Conservation (phyloP, 2,329 filamentous ascomycete species). For the Pseudocercospora cruenta region DNA sequence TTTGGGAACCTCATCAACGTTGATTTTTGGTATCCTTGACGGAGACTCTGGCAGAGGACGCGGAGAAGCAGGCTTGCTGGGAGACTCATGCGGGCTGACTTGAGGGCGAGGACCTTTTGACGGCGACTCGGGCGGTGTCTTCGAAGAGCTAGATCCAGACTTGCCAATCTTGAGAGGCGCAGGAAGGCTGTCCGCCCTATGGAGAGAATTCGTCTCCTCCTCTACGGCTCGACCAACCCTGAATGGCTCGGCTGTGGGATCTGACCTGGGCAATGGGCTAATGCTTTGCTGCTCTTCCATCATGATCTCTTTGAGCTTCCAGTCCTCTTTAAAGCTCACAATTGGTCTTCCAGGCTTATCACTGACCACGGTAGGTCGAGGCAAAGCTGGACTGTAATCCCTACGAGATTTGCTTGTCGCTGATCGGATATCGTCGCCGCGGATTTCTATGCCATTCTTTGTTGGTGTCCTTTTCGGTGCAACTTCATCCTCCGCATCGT, state of each 20-base stretch:
- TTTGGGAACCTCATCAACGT: slow-evolving; percentile 21
- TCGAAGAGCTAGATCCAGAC: neutral
- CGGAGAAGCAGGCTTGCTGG: slow-evolving; percentile 5
- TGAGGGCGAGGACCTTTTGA: slow-evolving; percentile 6
- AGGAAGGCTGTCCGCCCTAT: slow-evolving; percentile 1
- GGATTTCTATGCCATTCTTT: slow-evolving; percentile 52
- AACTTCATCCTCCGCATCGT: slow-evolving; percentile 58
- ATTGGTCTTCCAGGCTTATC: slow-evolving; percentile 89
- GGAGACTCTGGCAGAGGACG: slow-evolving; percentile 14
- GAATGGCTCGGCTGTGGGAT: neutral
- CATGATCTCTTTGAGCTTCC: slow-evolving; percentile 76
- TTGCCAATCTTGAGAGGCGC: neutral
- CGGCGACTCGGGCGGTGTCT: neutral
- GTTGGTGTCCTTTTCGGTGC: slow-evolving; percentile 44
- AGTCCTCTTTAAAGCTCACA: slow-evolving; percentile 91
- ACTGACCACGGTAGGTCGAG: slow-evolving; percentile 87
- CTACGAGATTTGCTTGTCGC: slow-evolving; percentile 88
- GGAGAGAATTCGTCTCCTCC: neutral
- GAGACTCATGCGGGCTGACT: neutral
- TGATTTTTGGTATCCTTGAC: slow-evolving; percentile 21
- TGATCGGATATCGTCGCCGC: slow-evolving; percentile 77
- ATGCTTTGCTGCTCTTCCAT: slow-evolving; percentile 56
- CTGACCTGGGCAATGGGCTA: slow-evolving; percentile 14
- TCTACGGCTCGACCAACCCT: slow-evolving; percentile 3
- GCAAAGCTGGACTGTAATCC: slow-evolving; percentile 83